phyloP scores from a whole-genome alignment of 1,139 yeast genomes.

The Magnusiomyces ingens region DNA sequence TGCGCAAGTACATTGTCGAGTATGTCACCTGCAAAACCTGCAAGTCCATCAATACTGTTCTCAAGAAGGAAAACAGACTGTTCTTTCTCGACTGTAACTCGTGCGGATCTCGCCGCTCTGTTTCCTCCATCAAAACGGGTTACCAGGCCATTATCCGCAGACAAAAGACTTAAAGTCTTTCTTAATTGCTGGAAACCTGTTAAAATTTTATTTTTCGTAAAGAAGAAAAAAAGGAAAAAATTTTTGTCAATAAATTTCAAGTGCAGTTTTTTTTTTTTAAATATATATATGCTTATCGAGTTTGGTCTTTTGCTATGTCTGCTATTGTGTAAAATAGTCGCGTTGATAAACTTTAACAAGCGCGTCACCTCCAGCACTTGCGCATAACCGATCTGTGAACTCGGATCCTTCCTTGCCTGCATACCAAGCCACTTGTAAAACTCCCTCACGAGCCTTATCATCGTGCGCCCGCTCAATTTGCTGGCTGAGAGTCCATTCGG shows the following conservation, averaged over 20 bases:
- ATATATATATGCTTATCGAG: not conserved
- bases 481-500: not conserved
- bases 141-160: conserved; percentile 80
- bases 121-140: conserved; percentile 96
- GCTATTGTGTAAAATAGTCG: no score
- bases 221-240: not conserved
- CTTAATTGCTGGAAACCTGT: not conserved
- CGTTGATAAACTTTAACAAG: not conserved
- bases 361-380: conserved; percentile 4
- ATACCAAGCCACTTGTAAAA: conserved; percentile 8
- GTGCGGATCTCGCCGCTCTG: conserved; percentile 97
- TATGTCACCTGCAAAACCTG: conserved; percentile 98
- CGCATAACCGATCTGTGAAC: not conserved
- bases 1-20: conserved; percentile 93
- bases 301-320: no score
- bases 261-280: not conserved
- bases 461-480: not conserved
- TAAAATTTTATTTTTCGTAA: not conserved
- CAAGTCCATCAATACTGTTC: conserved; percentile 93
- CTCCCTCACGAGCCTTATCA: conserved; percentile 7
- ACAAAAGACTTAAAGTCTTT: conserved; percentile 2
- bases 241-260: not conserved
- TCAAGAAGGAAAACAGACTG: conserved; percentile 95
- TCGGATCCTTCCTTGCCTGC: no score
- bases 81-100: conserved; percentile 97